Base-by-base conservation (phyloP, 2,329 filamentous ascomycete genomes). In the Aspergillus sp. region DNA sequence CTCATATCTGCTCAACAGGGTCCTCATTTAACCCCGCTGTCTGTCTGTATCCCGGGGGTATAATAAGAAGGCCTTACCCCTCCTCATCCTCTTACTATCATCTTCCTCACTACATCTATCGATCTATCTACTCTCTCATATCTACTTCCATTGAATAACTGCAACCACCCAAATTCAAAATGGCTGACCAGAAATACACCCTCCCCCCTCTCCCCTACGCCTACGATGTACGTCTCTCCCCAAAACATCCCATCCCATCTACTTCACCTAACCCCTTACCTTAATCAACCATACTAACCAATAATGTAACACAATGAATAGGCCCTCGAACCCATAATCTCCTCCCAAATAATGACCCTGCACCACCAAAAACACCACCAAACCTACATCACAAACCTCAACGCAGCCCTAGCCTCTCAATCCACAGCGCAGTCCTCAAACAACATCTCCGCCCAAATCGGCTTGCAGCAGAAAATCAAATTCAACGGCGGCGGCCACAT, bases 281-380 rank as follows among this genome's bases (percentile, higher is more conserved):
- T 19, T 3, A 19, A 5, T 35, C 35, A 5, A 15, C 1, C 15
- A 37, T 15, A 15, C 23, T 4, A 33, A 49, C 39, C n/a, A 27
- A 1, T n/a, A 6, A 4, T 35, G 41, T 35, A 15, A 12, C 47
- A 40, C 54, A 17, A 17, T 17, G 17, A 17, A 17, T 17, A 67
- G 81, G 93, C 92, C 46, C 90, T 97, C 67, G 93, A 97, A 79
- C 84, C 83, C 65, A 73, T 82, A 73, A 84, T 96, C 81, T 92
- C 89, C 41, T 87, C 88, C 73, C 85, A 93, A 78, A 96, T 96
- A 80, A 96, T 96, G 92, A 89, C 96, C 80, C 86, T 96, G 33
- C 92, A 96, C 82, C 90, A 96, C 84, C 85, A 84, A 78, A 96
- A 93, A 79, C 92, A 96, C 82, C 92, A 96, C 81, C 88, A 93